A percentile compares a stretch with the other conserved stretches of the same genome.
Evolutionary conservation across 495 filamentous ascomycete genomes (phyloP).

Genomic region (Niebla homalea): DNA sequence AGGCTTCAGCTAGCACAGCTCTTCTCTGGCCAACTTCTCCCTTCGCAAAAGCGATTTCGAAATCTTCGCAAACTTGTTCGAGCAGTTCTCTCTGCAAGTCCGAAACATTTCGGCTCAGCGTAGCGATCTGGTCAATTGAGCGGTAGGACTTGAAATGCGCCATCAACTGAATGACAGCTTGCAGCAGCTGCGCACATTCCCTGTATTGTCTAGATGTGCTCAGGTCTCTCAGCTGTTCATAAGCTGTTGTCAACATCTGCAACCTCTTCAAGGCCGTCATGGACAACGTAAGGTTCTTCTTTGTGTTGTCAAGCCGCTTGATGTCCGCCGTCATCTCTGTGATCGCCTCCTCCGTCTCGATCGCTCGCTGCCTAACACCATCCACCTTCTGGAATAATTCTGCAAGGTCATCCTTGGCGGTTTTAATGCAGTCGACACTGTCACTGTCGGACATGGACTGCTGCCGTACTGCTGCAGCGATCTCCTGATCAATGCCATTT

Average conservation of each 20-base stretch:
- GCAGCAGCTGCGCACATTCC: slow-evolving; percentile 88
- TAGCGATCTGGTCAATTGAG: slow-evolving; percentile 94
- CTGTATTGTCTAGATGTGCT: slow-evolving; percentile 82
- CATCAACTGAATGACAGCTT: slow-evolving; percentile 96
- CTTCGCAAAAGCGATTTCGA: slow-evolving; percentile 89
- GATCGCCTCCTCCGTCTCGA: slow-evolving; percentile 88
- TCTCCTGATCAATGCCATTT: slow-evolving; percentile 72
- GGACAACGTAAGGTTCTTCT: slow-evolving; percentile 87
- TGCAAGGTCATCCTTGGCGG: slow-evolving; percentile 76
- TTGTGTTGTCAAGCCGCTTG: slow-evolving; percentile 91
- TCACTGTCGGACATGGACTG: slow-evolving; percentile 81
- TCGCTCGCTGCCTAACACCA: slow-evolving; percentile 75
- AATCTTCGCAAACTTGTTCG: slow-evolving; percentile 97
- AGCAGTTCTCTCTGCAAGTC: slow-evolving; percentile 88
- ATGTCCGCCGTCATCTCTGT: slow-evolving; percentile 99
- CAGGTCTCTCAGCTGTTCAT: slow-evolving; percentile 81
- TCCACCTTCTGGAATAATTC: slow-evolving; percentile 93
- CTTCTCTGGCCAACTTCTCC: slow-evolving; percentile 62
- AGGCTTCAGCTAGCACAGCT: slow-evolving; percentile 68
- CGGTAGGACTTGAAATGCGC: slow-evolving; percentile 97
- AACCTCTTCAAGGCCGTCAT: slow-evolving; percentile 97
- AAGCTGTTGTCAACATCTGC: slow-evolving; percentile 97
- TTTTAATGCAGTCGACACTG: slow-evolving; percentile 77
- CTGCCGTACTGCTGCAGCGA: slow-evolving; percentile 58
- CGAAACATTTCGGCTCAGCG: slow-evolving; percentile 81